A percentile compares a stretch with the other conserved stretches of the same genome.
Evolutionary conservation across 2,329 filamentous ascomycete species (phyloP).

Genomic region (Xylaria sp.): DNA sequence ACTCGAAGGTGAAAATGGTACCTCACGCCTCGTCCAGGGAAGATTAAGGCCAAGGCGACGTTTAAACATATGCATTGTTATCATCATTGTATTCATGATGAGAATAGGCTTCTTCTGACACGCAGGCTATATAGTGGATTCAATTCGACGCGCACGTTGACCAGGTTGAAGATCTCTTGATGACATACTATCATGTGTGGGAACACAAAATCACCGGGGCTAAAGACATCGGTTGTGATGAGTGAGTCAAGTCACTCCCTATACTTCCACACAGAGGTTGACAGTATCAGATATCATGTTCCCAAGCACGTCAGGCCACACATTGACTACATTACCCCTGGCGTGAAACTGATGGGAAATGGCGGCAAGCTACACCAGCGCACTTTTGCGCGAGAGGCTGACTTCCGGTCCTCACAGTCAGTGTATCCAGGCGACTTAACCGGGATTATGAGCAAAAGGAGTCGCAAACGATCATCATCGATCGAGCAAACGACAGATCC

Average conservation of each 20-base stretch:
- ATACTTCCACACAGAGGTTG: not conserved
- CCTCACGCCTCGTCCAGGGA: not conserved
- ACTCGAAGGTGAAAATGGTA: not conserved
- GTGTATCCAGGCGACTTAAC: slow-evolving; percentile 28
- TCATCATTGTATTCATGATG: too few relatives aligned
- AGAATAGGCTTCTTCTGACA: not conserved
- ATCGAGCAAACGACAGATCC: slow-evolving; percentile 28
- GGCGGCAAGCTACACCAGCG: slow-evolving; percentile 37
- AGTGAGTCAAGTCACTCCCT: slow-evolving; percentile 35
- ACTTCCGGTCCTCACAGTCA: not conserved
- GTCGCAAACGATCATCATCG: slow-evolving; percentile 15
- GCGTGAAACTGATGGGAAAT: slow-evolving; percentile 58
- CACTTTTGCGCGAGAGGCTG: slow-evolving; percentile 33
- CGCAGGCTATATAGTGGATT: slow-evolving; percentile 51
- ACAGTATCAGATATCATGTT: slow-evolving; percentile 57
- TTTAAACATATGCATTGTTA: too few relatives aligned
- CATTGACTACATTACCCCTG: slow-evolving; percentile 67
- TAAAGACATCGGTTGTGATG: slow-evolving; percentile 52
- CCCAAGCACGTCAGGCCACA: slow-evolving; percentile 58
- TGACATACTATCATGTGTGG: slow-evolving; percentile 54
- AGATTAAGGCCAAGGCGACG: too few relatives aligned
- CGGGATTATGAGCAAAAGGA: slow-evolving; percentile 35
- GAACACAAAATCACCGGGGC: slow-evolving; percentile 52
- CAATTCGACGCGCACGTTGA: slow-evolving; percentile 54
- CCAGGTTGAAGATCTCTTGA: slow-evolving; percentile 53